Evolutionary conservation across 2,329 filamentous ascomycete species (phyloP).

Genomic region (Coniella lustricola): DNA sequence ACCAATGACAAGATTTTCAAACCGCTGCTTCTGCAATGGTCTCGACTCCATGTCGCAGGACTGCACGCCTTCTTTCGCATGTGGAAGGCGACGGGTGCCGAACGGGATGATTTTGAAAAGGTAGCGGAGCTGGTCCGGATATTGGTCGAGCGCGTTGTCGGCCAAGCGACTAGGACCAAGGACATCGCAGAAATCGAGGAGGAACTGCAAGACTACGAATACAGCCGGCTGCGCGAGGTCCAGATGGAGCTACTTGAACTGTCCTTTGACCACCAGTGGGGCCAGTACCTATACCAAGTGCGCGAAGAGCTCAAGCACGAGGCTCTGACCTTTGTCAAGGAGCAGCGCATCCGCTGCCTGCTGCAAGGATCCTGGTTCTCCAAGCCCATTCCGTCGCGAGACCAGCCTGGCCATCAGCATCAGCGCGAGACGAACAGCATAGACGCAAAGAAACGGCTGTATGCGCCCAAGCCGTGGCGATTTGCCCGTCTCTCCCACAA

Average conservation of each 20-base stretch:
- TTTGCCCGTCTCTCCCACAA: conserved; percentile 89
- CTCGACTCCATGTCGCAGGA: conserved; percentile 75
- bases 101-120: conserved; percentile 84
- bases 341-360: conserved; percentile 86
- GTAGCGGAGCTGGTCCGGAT: conserved; percentile 87
- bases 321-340: conserved; percentile 91
- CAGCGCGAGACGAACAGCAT: conserved; percentile 36
- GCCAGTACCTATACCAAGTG: conserved; percentile 80
- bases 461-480: conserved; percentile 59
- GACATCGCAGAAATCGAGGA: conserved; percentile 85
- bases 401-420: conserved; percentile 29
- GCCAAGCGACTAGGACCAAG: conserved; percentile 71
- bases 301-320: conserved; percentile 86
- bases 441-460: conserved; percentile 30
- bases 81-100: conserved; percentile 85
- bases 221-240: conserved; percentile 67
- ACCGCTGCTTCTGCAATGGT: conserved; percentile 88
- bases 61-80: conserved; percentile 83
- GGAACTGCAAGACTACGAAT: conserved; percentile 78
- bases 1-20: conserved; percentile 82
- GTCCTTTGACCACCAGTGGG: conserved; percentile 93
- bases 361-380: conserved; percentile 86
- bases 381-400: conserved; percentile 36
- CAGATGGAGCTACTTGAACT: conserved; percentile 92
- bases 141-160: conserved; percentile 81